Conservation (phyloP, 352 stramenopile species). For the Phytophthora uliginosa region DNA sequence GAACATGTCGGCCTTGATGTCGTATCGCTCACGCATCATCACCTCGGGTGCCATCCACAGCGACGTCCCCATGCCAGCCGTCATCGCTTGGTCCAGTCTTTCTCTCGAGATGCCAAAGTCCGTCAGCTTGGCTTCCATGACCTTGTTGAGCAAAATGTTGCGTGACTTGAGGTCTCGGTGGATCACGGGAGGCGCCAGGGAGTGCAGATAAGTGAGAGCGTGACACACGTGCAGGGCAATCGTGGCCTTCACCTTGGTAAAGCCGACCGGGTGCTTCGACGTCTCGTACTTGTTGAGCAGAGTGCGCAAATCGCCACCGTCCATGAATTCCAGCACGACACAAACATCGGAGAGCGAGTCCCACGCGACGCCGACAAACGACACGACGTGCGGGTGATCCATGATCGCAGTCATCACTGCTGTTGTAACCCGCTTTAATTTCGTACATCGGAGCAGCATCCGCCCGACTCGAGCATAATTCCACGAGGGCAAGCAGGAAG, state of each 20-base stretch:
- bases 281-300: slow-evolving; percentile 34
- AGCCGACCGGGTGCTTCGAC: slow-evolving; percentile 23
- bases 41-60: slow-evolving; percentile 33
- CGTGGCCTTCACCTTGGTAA: slow-evolving; percentile 42
- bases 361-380: slow-evolving; percentile 53
- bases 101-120: slow-evolving; percentile 68
- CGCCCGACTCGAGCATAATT: too few relatives aligned
- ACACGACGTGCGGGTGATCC: slow-evolving; percentile 45
- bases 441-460: too few relatives aligned
- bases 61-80: slow-evolving; percentile 24
- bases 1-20: slow-evolving; percentile 33
- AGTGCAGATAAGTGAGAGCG: slow-evolving; percentile 30
- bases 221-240: slow-evolving; percentile 49
- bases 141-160: slow-evolving; percentile 51
- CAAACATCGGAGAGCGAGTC: slow-evolving; percentile 50
- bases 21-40: slow-evolving; percentile 27
- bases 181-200: slow-evolving; percentile 18
- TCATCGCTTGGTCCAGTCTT: slow-evolving; percentile 35
- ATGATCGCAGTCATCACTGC: slow-evolving; percentile 34
- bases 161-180: slow-evolving; percentile 32
- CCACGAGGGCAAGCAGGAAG: too few relatives aligned
- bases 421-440: too few relatives aligned
- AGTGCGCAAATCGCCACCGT: slow-evolving; percentile 50
- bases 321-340: slow-evolving; percentile 59
- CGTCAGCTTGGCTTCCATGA: slow-evolving; percentile 56